Base-by-base conservation (phyloP, 1,139 yeast genomes). In the Lodderomyces jiufengensis region DNA sequence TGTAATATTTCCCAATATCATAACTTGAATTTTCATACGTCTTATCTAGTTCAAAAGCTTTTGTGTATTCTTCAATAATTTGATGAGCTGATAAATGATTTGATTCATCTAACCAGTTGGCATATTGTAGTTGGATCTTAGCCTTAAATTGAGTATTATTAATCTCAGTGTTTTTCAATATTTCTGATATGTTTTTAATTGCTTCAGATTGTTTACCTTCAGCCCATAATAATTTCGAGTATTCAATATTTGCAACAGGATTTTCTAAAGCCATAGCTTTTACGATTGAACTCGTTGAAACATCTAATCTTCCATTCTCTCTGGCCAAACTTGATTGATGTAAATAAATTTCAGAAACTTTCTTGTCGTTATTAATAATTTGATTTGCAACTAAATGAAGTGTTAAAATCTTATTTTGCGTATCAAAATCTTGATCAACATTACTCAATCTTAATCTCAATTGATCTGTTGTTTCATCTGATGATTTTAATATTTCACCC, bases 191-290 rank as follows among this genome's bases (percentile, higher is more conserved):
- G 8, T 79, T 70, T 36, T 83, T 78, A 28, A 92, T 71, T 0
- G 98, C 98, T 48, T 88, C 83, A 13, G 92, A 77, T 44, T 80
- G 88, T 44, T 87, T 94, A 1, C 95, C 96, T 53, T 86, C 88
- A 1, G 80, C 82, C 97, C 98, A 92, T 33, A 88, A 59, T 7
- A 94, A 68, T 40, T 85, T 80, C 0, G 97, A 86, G 55, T 85
- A 84, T 54, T 88, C 96, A 27, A 84, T 66, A 41, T 79, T 81
- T 1, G 94, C 87, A 16, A 70, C 66, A 23, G 67, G 66, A 26
- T 70, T 65, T 27, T 62, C 53, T 11, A 72, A 52, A 4, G 71
- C 67, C 57, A 80, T 67, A 0, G 95, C 92, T 38, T 76, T 74
- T 57, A 90, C 78, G 21, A 87, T 76, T 4, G 82, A 73, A 29